Base-by-base conservation (phyloP, 345 rosid species). In the Citrus mangshanensis region DNA sequence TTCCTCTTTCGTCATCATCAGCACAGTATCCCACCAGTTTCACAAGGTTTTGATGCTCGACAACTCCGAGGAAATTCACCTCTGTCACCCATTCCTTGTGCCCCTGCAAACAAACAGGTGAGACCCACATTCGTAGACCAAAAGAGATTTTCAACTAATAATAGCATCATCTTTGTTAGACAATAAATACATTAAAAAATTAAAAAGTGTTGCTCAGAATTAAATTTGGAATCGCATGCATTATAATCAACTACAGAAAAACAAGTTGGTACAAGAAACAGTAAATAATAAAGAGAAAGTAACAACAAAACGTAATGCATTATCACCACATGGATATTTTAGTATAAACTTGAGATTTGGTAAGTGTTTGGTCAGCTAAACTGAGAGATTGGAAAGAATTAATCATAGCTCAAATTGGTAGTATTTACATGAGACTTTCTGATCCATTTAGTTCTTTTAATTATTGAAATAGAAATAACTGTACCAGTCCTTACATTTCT, bases 71-170 rank as follows among this genome's bases (percentile, higher is more conserved):
- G 25, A 95, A 79, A 87, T 95, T 89, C 37, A 95, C 97, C 86
- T 95, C 98, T 6, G 98, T 95, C 81, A 92, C 90, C 97, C 98
- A 95, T 79, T 93, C 93, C 72, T 88, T 95, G 77, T 95, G 96
- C 38, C 99, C 99, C 97, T 95, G 90, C 61, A 80, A 83, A 55
- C 75, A 76, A 81, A 75, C 71, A 28, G 38, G 72, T 46, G 51
- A 76, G 24, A 74, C 61, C 62, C 35, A 54, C 70, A 56, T 59
- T 49, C 13, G 54, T 25, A 58, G 40, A 35, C 8, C 40, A 32
- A 68, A 56, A 18, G 60, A 42, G 67, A 54, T 34, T n/a, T 37
- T 63, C 22, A 70, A 25, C 28, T 34, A 32, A 56, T n/a, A 70
- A 68, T 16, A 70, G 25, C 71, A 80, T 18, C 67, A 51, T 63